A percentile compares a stretch with the other conserved stretches of the same genome.
Conservation (phyloP, 768 basidiomycete species). For the Lentinula raphanica region DNA sequence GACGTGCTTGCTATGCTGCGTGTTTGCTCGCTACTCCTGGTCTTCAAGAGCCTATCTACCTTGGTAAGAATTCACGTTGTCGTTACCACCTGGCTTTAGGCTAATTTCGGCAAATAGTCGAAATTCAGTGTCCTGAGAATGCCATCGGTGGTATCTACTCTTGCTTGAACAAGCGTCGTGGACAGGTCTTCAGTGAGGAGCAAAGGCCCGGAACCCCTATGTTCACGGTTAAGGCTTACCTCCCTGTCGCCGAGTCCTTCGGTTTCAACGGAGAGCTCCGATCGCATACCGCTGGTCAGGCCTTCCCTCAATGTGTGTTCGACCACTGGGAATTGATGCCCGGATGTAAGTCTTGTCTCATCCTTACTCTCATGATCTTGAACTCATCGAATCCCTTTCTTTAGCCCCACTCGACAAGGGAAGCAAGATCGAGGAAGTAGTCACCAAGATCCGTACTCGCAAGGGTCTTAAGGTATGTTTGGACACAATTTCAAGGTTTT, state of each 20-base stretch:
- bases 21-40: constrained; percentile 86
- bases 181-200: constrained; percentile 97
- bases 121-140: constrained; percentile 96
- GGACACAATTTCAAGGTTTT: background rate
- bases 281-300: constrained; percentile 89
- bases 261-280: constrained; percentile 98
- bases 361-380: background rate
- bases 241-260: constrained; percentile 89
- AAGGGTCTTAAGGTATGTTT: constrained; percentile 86
- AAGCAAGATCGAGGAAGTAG: constrained; percentile 84
- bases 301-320: constrained; percentile 94
- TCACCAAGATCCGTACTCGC: constrained; percentile 75
- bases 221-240: constrained; percentile 98
- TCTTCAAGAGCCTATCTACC: constrained; percentile 96
- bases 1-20: constrained; percentile 95
- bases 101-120: constrained; percentile 46
- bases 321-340: constrained; percentile 89
- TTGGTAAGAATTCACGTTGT: constrained; percentile 46
- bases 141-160: constrained; percentile 98
- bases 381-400: constrained; percentile 9
- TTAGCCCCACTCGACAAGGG: constrained; percentile 83
- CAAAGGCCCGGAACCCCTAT: constrained; percentile 96
- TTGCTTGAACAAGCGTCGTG: constrained; percentile 92
- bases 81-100: background rate
- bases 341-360: constrained; percentile 52